Conservation (phyloP, 2,329 filamentous ascomycete genomes). For the Arthroderma uncinatum region DNA sequence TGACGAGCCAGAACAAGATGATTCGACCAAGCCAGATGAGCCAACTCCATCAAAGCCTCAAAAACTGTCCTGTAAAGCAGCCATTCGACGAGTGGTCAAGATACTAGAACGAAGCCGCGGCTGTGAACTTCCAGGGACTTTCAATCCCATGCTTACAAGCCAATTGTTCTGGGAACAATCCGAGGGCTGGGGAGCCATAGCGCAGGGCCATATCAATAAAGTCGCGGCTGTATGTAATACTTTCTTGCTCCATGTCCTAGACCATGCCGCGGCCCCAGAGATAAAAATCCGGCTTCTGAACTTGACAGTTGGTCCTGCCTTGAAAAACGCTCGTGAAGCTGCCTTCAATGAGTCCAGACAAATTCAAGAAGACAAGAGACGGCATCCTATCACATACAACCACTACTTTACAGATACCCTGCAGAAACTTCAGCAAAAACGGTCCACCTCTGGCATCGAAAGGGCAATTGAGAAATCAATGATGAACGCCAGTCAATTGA, state of each 20-base stretch:
- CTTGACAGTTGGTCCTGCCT: constrained; percentile 12
- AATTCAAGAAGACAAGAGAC: constrained; percentile 23
- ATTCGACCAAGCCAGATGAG: background rate
- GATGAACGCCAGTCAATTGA: constrained; percentile 10
- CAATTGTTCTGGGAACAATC: constrained; percentile 53
- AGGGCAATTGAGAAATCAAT: background rate
- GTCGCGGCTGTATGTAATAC: constrained; percentile 26
- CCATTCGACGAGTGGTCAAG: constrained; percentile 30
- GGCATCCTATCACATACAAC: constrained; percentile 30
- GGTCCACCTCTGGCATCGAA: background rate
- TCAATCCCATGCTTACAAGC: constrained; percentile 47
- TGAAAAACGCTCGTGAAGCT: constrained; percentile 30
- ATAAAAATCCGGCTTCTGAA: constrained; percentile 30
- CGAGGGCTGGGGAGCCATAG: constrained; percentile 38
- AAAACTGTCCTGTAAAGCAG: constrained; percentile 25
- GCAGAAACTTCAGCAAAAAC: constrained; percentile 17
- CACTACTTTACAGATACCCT: constrained; percentile 28
- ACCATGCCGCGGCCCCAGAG: constrained; percentile 30
- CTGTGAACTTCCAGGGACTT: constrained; percentile 48
- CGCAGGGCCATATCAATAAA: constrained; percentile 21
- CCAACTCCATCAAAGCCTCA: background rate
- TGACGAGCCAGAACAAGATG: constrained; percentile 8
- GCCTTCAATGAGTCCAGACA: constrained; percentile 36
- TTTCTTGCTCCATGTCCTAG: constrained; percentile 27
- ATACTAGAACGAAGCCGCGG: constrained; percentile 36